Conservation (phyloP, 768 basidiomycete species). For the Russula ochroleuca region DNA sequence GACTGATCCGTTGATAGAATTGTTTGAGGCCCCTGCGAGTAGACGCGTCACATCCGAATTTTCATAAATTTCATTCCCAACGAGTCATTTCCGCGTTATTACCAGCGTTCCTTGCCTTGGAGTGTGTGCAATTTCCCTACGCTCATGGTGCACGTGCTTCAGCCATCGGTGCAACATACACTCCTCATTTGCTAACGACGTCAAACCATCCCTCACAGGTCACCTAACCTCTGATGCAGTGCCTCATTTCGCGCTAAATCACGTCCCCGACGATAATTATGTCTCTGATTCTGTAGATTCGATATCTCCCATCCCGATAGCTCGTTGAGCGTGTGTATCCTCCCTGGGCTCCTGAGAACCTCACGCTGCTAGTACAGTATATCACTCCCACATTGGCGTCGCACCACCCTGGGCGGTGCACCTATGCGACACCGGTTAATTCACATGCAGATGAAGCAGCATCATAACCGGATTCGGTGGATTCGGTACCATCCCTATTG, state of each 20-base stretch:
- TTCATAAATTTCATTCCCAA: neutral
- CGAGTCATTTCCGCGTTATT: too few species aligned
- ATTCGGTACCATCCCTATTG: too few species aligned
- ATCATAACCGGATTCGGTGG: neutral
- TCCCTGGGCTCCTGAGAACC: neutral
- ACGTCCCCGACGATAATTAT: neutral
- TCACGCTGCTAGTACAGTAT: neutral
- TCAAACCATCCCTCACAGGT: neutral
- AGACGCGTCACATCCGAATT: neutral
- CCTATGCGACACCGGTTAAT: neutral
- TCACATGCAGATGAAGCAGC: neutral
- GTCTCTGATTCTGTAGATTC: too few species aligned
- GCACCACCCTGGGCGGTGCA: neutral
- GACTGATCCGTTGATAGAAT: neutral
- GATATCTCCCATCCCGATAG: too few species aligned
- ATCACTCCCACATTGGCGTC: neutral
- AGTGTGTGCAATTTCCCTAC: too few species aligned
- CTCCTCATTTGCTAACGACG: too few species aligned
- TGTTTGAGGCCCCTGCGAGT: neutral
- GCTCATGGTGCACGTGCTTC: too few species aligned
- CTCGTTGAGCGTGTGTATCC: too few species aligned
- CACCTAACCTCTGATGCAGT: neutral
- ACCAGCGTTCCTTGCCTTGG: too few species aligned
- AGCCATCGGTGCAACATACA: too few species aligned
- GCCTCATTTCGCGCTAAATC: neutral